phyloP scores from a whole-genome alignment of 2,329 filamentous ascomycete species.

The Pseudogymnoascus sp. region DNA sequence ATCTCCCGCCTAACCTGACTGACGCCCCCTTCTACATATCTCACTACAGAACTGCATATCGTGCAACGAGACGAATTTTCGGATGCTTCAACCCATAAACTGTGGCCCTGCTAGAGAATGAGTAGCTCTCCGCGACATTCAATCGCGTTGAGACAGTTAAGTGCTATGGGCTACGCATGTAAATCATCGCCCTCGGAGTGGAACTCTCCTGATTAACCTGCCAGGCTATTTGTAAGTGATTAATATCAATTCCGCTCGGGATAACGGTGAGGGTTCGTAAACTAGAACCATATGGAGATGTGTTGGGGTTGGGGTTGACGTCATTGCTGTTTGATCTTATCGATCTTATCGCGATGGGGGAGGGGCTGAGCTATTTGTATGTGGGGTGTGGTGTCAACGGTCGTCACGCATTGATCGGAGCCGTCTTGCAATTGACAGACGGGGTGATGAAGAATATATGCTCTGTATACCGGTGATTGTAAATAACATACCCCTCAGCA shows the following conservation, averaged over 20 bases:
- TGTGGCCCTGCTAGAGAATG: not conserved
- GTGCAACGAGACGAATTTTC: no score
- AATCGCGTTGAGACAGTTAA: not conserved
- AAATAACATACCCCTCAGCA: not conserved
- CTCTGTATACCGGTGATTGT: not conserved
- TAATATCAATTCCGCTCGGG: not conserved
- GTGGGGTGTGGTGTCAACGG: not conserved
- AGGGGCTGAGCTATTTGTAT: not conserved
- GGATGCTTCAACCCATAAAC: not conserved
- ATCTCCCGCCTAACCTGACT: not conserved
- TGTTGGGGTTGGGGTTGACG: not conserved
- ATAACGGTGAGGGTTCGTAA: not conserved
- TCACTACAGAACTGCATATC: not conserved
- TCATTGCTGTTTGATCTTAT: conserved; percentile 1
- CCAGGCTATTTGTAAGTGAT: not conserved
- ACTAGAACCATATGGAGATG: not conserved
- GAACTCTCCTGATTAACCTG: not conserved
- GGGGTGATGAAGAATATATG: not conserved
- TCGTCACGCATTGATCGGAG: not conserved
- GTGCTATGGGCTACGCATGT: not conserved
- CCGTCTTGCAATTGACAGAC: not conserved
- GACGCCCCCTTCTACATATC: not conserved
- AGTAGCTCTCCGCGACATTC: not conserved
- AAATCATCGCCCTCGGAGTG: not conserved
- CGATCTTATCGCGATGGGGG: conserved; percentile 4